Base-by-base conservation (phyloP, 2,329 filamentous ascomycete species). In the Ploettnerulaceae sp. region DNA sequence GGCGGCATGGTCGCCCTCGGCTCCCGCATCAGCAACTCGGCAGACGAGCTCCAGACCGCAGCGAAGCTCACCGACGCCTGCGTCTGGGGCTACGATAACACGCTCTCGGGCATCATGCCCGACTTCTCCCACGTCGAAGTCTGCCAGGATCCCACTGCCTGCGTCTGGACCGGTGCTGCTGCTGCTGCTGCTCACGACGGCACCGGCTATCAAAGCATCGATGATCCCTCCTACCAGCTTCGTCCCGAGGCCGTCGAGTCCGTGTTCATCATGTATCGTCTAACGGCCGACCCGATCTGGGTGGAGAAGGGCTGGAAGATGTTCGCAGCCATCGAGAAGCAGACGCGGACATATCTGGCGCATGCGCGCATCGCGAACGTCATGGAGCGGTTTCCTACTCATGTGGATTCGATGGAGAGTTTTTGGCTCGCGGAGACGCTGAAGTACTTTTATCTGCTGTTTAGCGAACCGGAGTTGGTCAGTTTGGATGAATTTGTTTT, bases 1-100 rank as follows among this genome's bases (percentile, higher is more conserved):
- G 84, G 84, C 9, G 85, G 83, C 9, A 81, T 84, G 70, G 80
- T 86, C 36, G 83, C 71, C 0, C 73, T 89, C 26, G 81, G 76
- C 1, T 81, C 82, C 1, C 77, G 74, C 51, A 68, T 88, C 24
- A 76, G 85, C 51, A 58, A 70, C 32, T 69, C 66, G 1, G 66
- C 68, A 0, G 69, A 75, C 3, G 76, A 83, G 35, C 60, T 84
- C 4, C 67, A 73, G 2, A 69, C 75, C 7, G 81, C 75, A 3
- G 67, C 68, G 38, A 75, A 75, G 54, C 67, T 85, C 2, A 76
- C 78, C 0, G 71, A 81, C 38, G 81, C 80, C 3, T 84, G 81
- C 55, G 69, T 82, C 6, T 84, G 77, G 69, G 72, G 72, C 0
- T 84, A 85, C 61, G 65, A 71, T 21, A 67, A 70, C 17, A 79